Percentiles rank a stretch among this genome's conserved stretches.
These are phyloP conservation scores for Cordia subcordata DNA, from an alignment of 257 asterid species.

Conservation along the genomic window DNA sequence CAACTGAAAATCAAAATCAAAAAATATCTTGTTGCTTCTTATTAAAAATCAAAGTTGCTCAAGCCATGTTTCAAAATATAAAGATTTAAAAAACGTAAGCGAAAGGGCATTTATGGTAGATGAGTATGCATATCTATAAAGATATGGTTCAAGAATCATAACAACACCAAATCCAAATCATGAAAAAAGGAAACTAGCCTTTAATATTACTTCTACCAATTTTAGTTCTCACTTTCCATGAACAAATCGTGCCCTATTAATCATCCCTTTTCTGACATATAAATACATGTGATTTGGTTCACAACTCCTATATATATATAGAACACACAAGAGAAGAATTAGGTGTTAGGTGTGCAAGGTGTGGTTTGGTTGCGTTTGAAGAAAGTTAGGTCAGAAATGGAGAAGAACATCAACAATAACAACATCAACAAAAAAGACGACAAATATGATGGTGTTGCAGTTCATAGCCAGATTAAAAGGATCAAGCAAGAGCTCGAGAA, in stretches of 20 bases:
- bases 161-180: not conserved
- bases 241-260: slow-evolving; percentile 22
- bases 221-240: slow-evolving; percentile 21
- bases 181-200: not conserved
- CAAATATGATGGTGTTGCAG: slow-evolving; percentile 36
- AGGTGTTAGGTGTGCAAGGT: slow-evolving; percentile 15
- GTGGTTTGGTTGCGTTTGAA: slow-evolving; percentile 11
- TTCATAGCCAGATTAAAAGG: slow-evolving; percentile 66
- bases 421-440: slow-evolving; percentile 14
- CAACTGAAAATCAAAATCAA: no score
- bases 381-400: slow-evolving; percentile 29
- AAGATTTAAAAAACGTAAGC: slow-evolving; percentile 4
- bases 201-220: slow-evolving; percentile 18
- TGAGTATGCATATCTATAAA: not conserved
- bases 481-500: slow-evolving; percentile 71
- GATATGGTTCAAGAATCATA: not conserved
- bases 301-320: not conserved
- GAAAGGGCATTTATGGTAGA: slow-evolving; percentile 24
- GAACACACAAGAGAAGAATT: not conserved
- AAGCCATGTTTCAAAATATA: slow-evolving; percentile 7
- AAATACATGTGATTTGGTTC: slow-evolving; percentile 16
- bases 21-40: no score
- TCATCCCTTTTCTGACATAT: slow-evolving; percentile 12
- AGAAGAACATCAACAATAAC: slow-evolving; percentile 14
- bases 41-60: slow-evolving; percentile 1